Conservation (phyloP, 2,329 filamentous ascomycete genomes). For the Beauveria sp. region DNA sequence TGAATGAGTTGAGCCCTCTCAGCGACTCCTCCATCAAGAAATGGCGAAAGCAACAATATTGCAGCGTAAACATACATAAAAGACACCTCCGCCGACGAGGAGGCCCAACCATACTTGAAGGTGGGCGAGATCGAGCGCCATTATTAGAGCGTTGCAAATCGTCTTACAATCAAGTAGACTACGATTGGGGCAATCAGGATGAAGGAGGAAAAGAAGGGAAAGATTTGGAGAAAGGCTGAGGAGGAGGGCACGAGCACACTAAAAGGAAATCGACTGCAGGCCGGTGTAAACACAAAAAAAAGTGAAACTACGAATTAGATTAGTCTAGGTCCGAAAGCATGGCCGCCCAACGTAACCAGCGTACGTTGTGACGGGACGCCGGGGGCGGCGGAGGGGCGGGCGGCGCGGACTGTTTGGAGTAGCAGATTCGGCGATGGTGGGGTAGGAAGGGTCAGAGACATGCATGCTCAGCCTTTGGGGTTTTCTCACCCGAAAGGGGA, state of each 20-base stretch:
- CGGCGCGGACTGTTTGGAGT: conserved; percentile 1
- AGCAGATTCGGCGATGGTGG: background rate
- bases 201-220: background rate
- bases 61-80: conserved; percentile 32
- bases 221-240: background rate
- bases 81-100: conserved; percentile 24
- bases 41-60: background rate
- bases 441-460: background rate
- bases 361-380: background rate
- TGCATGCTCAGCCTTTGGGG: background rate
- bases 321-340: background rate
- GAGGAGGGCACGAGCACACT: conserved; percentile 2
- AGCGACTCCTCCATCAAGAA: background rate
- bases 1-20: background rate
- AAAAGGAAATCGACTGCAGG: conserved; percentile 1
- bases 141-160: conserved; percentile 12
- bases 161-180: background rate
- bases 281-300: background rate
- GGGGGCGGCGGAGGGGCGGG: background rate
- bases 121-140: conserved; percentile 26
- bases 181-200: background rate
- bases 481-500: background rate
- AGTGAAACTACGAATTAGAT: background rate
- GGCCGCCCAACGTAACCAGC: background rate
- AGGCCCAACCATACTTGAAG: conserved; percentile 33